phyloP scores from a whole-genome alignment of 257 asterid species.

The Nicotiana sylvestris region DNA sequence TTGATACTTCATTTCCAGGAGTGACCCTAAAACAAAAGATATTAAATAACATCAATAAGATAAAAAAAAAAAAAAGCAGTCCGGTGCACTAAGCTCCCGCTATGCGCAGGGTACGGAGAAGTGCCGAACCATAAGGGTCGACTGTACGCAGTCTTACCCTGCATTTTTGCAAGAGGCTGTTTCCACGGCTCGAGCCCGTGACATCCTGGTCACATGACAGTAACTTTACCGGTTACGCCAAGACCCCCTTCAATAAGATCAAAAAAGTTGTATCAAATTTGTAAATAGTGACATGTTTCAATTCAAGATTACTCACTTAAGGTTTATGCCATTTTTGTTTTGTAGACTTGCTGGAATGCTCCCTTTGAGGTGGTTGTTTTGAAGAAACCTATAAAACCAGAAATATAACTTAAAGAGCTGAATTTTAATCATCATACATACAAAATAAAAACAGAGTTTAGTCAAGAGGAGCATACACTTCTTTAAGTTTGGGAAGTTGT shows the following conservation, averaged over 20 bases:
- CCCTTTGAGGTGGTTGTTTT: slow-evolving; percentile 54
- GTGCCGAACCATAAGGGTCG: no score
- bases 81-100: no score
- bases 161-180: no score
- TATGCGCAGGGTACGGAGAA: no score
- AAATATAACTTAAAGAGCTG: not conserved
- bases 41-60: not conserved
- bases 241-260: not conserved
- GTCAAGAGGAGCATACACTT: slow-evolving; percentile 41
- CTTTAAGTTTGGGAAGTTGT: slow-evolving; percentile 50
- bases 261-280: not conserved
- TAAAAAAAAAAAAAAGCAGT: no score
- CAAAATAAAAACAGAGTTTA: not conserved
- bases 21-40: slow-evolving; percentile 25
- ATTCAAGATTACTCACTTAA: slow-evolving; percentile 33
- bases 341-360: slow-evolving; percentile 43
- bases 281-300: not conserved
- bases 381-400: slow-evolving; percentile 48
- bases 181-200: no score
- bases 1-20: slow-evolving; percentile 15
- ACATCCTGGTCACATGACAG: no score
- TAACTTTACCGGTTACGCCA: no score
- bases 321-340: slow-evolving; percentile 31
- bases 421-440: not conserved
- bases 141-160: no score